These are phyloP conservation scores for Gaeumannomyces tritici DNA, from an alignment of 2,329 filamentous ascomycete genomes.

Conservation along the genomic window DNA sequence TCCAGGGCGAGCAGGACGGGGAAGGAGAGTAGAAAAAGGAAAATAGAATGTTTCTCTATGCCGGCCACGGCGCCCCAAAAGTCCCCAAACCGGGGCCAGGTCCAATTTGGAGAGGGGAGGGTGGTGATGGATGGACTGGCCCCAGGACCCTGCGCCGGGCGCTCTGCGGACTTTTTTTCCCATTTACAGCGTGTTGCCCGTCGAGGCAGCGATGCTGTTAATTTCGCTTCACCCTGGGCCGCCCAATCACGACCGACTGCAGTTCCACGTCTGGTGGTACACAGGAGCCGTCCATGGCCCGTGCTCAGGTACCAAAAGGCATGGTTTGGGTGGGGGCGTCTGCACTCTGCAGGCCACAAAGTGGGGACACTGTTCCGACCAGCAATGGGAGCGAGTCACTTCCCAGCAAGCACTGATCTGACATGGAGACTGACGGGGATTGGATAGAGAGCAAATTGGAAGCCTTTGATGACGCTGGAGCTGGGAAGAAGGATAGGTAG, in stretches of 20 bases:
- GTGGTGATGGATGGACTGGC: too few species aligned
- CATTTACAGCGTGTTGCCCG: neutral
- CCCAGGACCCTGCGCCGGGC: neutral
- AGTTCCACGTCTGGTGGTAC: neutral
- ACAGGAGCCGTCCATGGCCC: neutral
- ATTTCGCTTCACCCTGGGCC: neutral
- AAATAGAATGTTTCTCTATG: neutral
- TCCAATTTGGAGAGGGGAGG: neutral
- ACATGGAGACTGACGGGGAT: neutral
- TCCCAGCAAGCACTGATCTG: too few species aligned
- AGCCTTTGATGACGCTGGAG: neutral
- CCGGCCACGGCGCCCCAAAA: neutral
- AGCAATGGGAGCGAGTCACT: neutral
- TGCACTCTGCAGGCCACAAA: too few species aligned
- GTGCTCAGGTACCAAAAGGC: neutral
- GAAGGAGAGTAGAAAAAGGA: neutral
- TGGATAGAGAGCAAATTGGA: neutral
- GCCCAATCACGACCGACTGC: conserved; percentile 2
- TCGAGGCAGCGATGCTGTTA: neutral
- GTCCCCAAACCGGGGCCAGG: neutral
- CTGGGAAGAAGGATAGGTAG: neutral
- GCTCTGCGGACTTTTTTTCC: neutral
- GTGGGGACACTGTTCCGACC: neutral
- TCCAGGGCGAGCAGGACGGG: neutral
- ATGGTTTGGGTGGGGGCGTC: too few species aligned